A percentile compares a stretch with the other conserved stretches of the same genome.
Evolutionary conservation across 768 basidiomycete genomes (phyloP).

Genomic region (Russula olivacea): DNA sequence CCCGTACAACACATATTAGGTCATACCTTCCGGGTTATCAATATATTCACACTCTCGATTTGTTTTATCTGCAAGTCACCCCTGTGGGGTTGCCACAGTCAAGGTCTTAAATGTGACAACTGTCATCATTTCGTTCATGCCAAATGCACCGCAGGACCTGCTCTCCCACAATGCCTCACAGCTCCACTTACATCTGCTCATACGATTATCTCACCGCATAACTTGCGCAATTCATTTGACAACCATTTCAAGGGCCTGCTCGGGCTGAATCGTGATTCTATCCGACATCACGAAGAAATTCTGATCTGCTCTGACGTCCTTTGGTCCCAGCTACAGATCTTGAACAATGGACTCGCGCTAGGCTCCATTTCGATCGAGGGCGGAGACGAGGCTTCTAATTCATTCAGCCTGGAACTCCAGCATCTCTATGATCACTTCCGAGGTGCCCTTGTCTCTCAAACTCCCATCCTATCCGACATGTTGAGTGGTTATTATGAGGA

Average conservation of each 20-base stretch:
- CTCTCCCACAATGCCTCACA: slow-evolving; percentile 38
- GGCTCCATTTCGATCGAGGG: slow-evolving; percentile 54
- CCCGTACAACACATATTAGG: slow-evolving; percentile 30
- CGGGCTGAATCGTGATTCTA: slow-evolving; percentile 43
- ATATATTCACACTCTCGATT: slow-evolving; percentile 66
- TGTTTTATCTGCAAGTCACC: slow-evolving; percentile 64
- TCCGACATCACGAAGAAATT: slow-evolving; percentile 59
- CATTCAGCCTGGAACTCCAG: slow-evolving; percentile 28
- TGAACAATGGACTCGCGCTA: slow-evolving; percentile 58
- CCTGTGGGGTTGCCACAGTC: slow-evolving; percentile 63
- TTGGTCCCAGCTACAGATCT: slow-evolving; percentile 61
- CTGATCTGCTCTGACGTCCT: slow-evolving; percentile 54
- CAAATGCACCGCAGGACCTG: slow-evolving; percentile 37
- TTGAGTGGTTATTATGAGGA: slow-evolving; percentile 51
- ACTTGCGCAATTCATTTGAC: slow-evolving; percentile 53
- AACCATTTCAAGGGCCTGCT: slow-evolving; percentile 44
- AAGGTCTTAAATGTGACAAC: slow-evolving; percentile 56
- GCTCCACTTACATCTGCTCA: slow-evolving; percentile 38
- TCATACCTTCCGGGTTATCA: slow-evolving; percentile 54
- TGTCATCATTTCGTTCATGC: slow-evolving; percentile 61
- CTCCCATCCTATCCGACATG: slow-evolving; percentile 39
- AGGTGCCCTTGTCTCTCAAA: slow-evolving; percentile 40
- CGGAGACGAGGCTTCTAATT: slow-evolving; percentile 12
- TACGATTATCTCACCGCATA: slow-evolving; percentile 46
- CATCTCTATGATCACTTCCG: slow-evolving; percentile 48